Base-by-base conservation (phyloP, 768 basidiomycete species). In the Lepiota subincarnata region DNA sequence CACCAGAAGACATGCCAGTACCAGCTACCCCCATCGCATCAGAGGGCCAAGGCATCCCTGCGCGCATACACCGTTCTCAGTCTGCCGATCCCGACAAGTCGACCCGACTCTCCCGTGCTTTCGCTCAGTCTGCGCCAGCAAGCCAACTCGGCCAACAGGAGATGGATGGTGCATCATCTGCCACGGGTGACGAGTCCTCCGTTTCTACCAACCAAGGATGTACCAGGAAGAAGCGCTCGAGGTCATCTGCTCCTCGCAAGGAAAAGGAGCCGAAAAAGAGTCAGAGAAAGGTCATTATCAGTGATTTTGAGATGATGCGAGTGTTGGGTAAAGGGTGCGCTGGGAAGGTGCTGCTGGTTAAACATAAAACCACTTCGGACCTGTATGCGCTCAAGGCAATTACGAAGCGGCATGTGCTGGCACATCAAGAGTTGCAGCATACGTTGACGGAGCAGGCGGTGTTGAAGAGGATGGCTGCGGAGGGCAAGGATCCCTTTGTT, bases 261-360 rank as follows among this genome's bases (percentile, higher is more conserved):
- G 46, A 26, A n/a, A 80, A 80, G 62, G 74, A 77, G 50, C 72
- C 68, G 22, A 75, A 68, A 67, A 81, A 79, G 62, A 81, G 81
- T 62, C 85, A 81, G 53, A 79, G 83, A 49, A 92, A 92, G 69
- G 88, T 92, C 31, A 73, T 76, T 40, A 80, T 98, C 55, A 82
- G 92, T 59, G 94, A 98, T 72, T 99, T 99, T 66, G 93, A 98
- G 73, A 91, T 98, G 83, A 85, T 98, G 79, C 82, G 92, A 13
- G 96, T 98, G 28, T 74, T 99, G 11, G 97, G 97, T 14, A 97
- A 94, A 71, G 97, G 97, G 1, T 98, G 95, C 64, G 96, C 97
- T 3, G 97, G 96, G 44, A 97, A 98, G 68, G 96, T 98, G 14
- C 71, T 98, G 37, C 82, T 98, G 50, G 96, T 98, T 44, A 81